Conservation (phyloP, 2,329 filamentous ascomycete genomes). For the Thelonectria discophora region DNA sequence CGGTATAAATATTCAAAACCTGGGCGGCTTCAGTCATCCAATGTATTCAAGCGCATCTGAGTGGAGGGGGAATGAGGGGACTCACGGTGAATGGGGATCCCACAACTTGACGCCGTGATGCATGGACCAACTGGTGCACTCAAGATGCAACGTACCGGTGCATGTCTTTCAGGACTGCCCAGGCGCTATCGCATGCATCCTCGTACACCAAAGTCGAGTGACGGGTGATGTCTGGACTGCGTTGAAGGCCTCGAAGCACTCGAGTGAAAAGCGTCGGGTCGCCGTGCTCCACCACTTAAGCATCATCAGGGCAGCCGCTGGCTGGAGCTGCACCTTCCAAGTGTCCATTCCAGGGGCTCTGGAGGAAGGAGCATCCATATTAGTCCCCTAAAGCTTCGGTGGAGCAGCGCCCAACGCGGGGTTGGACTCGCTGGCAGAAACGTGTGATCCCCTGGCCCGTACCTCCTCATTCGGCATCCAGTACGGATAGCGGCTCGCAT, state of each 20-base stretch:
- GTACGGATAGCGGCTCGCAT: background rate
- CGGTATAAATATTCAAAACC: slow-evolving; percentile 18
- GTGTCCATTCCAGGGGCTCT: background rate
- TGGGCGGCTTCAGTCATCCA: slow-evolving; percentile 12
- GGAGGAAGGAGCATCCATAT: background rate
- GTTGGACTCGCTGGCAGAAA: background rate
- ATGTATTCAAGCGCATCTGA: slow-evolving; percentile 6
- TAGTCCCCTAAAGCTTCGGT: background rate
- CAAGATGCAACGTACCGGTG: slow-evolving; percentile 18
- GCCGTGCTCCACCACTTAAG: background rate
- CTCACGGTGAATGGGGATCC: slow-evolving; percentile 6
- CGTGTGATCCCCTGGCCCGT: slow-evolving; percentile 6
- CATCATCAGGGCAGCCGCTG: background rate
- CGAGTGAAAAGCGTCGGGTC: background rate
- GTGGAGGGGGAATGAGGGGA: slow-evolving; percentile 10
- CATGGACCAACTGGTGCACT: slow-evolving; percentile 6
- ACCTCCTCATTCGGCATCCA: background rate
- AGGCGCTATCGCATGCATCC: background rate
- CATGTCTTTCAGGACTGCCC: background rate
- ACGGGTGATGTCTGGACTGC: background rate
- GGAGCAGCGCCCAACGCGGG: no score
- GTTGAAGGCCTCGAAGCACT: background rate
- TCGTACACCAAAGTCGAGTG: background rate
- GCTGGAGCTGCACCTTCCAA: background rate
- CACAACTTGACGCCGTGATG: slow-evolving; percentile 4